Evolutionary conservation across 768 basidiomycete genomes (phyloP).

Genomic region (Mycena haematopus): DNA sequence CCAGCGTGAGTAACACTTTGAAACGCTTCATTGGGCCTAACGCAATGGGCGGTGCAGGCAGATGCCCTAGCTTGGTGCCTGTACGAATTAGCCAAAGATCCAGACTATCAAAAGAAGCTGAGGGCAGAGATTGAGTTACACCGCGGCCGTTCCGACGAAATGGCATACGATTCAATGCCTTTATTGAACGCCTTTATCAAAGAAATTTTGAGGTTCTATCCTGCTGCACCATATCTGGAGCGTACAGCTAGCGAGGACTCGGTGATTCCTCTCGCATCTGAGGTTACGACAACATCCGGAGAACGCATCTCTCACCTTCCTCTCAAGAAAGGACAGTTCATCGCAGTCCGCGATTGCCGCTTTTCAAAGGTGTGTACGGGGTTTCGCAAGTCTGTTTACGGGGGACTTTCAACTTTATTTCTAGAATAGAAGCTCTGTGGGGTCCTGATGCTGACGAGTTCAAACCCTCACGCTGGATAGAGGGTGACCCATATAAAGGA

Average conservation of each 20-base stretch:
- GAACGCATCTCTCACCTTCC: slow-evolving; percentile 31
- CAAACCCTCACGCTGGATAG: slow-evolving; percentile 54
- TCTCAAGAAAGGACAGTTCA: slow-evolving; percentile 41
- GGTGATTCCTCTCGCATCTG: slow-evolving; percentile 43
- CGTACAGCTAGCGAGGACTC: slow-evolving; percentile 37
- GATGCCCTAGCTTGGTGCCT: slow-evolving; percentile 29
- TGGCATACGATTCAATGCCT: background rate
- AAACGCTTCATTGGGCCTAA: background rate
- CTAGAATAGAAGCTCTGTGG: slow-evolving; percentile 39
- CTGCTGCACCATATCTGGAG: slow-evolving; percentile 22
- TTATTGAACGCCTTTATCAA: slow-evolving; percentile 27
- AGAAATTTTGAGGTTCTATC: slow-evolving; percentile 15
- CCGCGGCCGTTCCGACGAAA: background rate
- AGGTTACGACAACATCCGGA: slow-evolving; percentile 37
- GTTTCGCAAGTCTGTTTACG: background rate
- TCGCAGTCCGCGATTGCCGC: slow-evolving; percentile 43
- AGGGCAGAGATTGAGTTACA: background rate
- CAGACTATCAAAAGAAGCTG: background rate
- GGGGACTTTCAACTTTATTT: background rate
- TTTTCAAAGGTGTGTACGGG: slow-evolving; percentile 41
- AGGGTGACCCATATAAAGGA: slow-evolving; percentile 28
- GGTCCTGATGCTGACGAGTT: slow-evolving; percentile 49
- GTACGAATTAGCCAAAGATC: slow-evolving; percentile 21
- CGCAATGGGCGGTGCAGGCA: slow-evolving; percentile 2
- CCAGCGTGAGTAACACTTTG: slow-evolving; percentile 13